These are phyloP conservation scores for Zymoseptoria brevis DNA, from an alignment of 2,329 filamentous ascomycete species.

Conservation along the genomic window DNA sequence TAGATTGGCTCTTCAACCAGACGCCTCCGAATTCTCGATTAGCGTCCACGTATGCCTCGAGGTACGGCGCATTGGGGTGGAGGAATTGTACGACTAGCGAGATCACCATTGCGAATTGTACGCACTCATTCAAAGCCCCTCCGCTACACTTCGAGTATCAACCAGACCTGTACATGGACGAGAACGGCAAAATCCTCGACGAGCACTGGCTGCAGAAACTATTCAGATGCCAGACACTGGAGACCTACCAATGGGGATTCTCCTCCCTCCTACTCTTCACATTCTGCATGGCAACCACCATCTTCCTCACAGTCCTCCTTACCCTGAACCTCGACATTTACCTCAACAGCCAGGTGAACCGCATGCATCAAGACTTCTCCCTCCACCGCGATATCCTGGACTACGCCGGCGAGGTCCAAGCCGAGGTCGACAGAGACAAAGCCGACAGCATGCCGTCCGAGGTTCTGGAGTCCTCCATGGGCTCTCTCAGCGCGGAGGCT, in stretches of 20 bases:
- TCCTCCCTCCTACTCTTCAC: slow-evolving; percentile 12
- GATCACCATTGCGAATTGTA: slow-evolving; percentile 1
- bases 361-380: slow-evolving; percentile 2
- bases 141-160: not conserved
- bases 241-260: slow-evolving; percentile 11
- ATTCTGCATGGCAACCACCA: slow-evolving; percentile 8
- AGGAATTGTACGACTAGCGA: slow-evolving; percentile 3
- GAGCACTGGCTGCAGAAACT: not conserved
- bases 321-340: slow-evolving; percentile 6
- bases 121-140: slow-evolving; percentile 1
- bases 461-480: slow-evolving; percentile 4
- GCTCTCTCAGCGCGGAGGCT: not conserved
- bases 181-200: not conserved
- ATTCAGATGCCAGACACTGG: slow-evolving; percentile 4
- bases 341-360: slow-evolving; percentile 4
- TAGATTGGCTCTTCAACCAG: not conserved
- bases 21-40: not conserved
- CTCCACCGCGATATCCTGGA: slow-evolving; percentile 12
- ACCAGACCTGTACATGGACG: not conserved
- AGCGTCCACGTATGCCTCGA: not conserved
- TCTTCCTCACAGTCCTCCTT: slow-evolving; percentile 1
- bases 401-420: slow-evolving; percentile 6
- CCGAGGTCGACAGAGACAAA: slow-evolving; percentile 1
- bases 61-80: too few species aligned
- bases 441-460: slow-evolving; percentile 6